phyloP scores from a whole-genome alignment of 257 asterid genomes.

The Solanum chiquidenum region DNA sequence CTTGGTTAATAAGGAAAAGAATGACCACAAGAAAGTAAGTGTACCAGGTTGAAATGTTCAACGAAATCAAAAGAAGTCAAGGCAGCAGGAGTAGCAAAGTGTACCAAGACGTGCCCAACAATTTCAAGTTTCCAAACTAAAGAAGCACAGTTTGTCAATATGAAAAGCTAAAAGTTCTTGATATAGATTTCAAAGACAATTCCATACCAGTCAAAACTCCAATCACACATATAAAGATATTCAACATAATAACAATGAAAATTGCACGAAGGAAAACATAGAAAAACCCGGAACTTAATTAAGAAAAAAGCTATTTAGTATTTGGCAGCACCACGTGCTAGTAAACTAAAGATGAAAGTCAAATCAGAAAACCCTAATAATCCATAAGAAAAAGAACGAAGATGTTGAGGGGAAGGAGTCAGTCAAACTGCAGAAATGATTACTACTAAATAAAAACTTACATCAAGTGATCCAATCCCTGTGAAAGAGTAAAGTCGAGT shows the following conservation, averaged over 20 bases:
- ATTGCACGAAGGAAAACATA: neutral
- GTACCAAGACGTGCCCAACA: neutral
- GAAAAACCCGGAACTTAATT: neutral
- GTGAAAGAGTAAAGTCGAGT: conserved; percentile 93
- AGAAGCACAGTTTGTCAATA: neutral
- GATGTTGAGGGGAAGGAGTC: neutral
- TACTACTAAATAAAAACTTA: conserved; percentile 21
- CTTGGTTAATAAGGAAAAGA: neutral
- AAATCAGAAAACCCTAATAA: neutral
- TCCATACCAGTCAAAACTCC: neutral
- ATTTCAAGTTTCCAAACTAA: neutral
- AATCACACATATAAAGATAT: neutral
- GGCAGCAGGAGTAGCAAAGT: neutral
- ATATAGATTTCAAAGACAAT: neutral
- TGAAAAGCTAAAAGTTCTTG: neutral
- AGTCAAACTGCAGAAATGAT: neutral
- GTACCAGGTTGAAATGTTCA: neutral
- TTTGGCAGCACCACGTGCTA: neutral
- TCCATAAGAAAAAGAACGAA: neutral
- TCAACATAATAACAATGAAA: neutral
- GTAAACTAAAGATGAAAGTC: neutral
- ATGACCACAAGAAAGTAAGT: neutral
- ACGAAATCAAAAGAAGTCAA: neutral
- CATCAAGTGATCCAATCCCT: conserved; percentile 83
- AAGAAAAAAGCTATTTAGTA: neutral